Conservation (phyloP, 2,329 filamentous ascomycete species). For the Fusarium pseudoanthophilum region DNA sequence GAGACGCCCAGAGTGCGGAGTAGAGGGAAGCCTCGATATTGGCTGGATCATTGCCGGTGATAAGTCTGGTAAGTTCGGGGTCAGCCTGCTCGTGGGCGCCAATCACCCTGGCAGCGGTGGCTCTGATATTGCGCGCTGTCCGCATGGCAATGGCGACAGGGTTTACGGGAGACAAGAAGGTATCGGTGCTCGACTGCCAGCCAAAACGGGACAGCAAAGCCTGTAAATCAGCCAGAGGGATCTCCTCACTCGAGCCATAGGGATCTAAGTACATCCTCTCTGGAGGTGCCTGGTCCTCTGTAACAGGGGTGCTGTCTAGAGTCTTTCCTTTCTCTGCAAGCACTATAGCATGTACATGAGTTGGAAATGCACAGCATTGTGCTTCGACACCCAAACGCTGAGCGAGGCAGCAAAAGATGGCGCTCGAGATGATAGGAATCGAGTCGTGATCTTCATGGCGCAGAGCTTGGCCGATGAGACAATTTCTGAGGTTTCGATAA, state of each 20-base stretch:
- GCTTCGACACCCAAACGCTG: conserved; percentile 79
- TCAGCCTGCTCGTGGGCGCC: conserved; percentile 45
- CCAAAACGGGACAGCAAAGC: conserved; percentile 64
- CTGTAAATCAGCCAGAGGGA: conserved; percentile 68
- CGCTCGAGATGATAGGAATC: conserved; percentile 85
- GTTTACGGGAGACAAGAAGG: conserved; percentile 72
- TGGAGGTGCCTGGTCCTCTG: conserved; percentile 51
- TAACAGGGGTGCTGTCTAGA: conserved; percentile 62
- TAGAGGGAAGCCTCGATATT: conserved; percentile 72
- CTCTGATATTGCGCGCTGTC: conserved; percentile 80
- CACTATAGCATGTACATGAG: conserved; percentile 86
- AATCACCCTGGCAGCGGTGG: conserved; percentile 62
- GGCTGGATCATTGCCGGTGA: conserved; percentile 50
- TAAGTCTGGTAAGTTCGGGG: conserved; percentile 48
- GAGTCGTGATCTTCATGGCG: conserved; percentile 79
- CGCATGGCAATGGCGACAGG: conserved; percentile 77
- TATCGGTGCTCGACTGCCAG: conserved; percentile 55
- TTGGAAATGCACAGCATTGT: conserved; percentile 82
- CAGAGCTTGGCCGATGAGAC: conserved; percentile 85
- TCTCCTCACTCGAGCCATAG: conserved; percentile 76
- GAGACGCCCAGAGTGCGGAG: conserved; percentile 76
- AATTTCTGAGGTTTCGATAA: conserved; percentile 86
- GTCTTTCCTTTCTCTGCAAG: conserved; percentile 68
- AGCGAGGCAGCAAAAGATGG: conserved; percentile 86
- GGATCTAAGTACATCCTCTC: conserved; percentile 84